A percentile compares a stretch with the other conserved stretches of the same genome.
These are phyloP conservation scores for Coccomyxa sp. DNA, from an alignment of 139 green algal genomes.

Conservation along the genomic window DNA sequence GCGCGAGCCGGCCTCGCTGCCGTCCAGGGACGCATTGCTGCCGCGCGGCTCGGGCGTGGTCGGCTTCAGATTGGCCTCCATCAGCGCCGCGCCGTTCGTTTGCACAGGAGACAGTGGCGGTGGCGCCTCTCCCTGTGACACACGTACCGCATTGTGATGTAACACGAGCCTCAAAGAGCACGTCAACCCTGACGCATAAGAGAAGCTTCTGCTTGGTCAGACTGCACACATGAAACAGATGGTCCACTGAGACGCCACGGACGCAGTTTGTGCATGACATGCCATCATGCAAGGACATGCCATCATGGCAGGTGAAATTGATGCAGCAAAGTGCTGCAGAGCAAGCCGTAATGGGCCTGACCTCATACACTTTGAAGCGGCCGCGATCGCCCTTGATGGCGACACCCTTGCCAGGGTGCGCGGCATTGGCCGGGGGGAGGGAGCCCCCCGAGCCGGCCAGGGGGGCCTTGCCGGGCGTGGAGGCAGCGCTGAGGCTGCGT, in stretches of 20 bases:
- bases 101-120: slow-evolving; percentile 6
- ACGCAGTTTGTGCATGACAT: too few species aligned
- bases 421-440: background rate
- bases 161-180: too few species aligned
- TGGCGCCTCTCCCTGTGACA: background rate
- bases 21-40: background rate
- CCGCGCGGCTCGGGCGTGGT: background rate
- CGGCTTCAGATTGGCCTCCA: slow-evolving; percentile 32
- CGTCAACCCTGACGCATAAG: too few species aligned
- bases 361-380: background rate
- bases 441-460: too few species aligned
- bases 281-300: too few species aligned
- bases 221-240: too few species aligned
- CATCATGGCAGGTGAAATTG: too few species aligned
- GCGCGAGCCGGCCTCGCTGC: background rate
- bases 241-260: too few species aligned
- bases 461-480: background rate
- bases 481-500: background rate
- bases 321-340: too few species aligned
- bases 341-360: background rate
- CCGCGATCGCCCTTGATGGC: background rate
- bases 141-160: background rate
- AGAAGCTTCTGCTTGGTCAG: too few species aligned
- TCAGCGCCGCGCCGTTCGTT: slow-evolving; percentile 27
- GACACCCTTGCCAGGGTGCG: background rate